Evolutionary conservation across 1,139 yeast genomes (phyloP).

Genomic region (Candida buenavistaensis): DNA sequence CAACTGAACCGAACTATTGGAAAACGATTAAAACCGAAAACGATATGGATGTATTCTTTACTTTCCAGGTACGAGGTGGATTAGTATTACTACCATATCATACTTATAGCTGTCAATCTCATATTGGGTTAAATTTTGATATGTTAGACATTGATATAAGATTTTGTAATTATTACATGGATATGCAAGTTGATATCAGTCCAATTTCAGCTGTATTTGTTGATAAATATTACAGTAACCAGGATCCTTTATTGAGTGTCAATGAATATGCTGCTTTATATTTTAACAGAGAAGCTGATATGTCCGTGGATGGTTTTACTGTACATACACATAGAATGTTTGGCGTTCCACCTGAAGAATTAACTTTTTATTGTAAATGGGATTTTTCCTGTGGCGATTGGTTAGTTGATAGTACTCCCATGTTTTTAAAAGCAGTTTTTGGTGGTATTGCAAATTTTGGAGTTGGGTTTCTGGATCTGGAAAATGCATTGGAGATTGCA

Average conservation of each 20-base stretch:
- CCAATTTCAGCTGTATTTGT: slow-evolving; percentile 43
- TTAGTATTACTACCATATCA: slow-evolving; percentile 70
- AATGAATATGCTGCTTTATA: slow-evolving; percentile 23
- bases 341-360: slow-evolving; percentile 87
- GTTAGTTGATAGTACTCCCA: slow-evolving; percentile 50
- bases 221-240: slow-evolving; percentile 17
- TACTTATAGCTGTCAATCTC: slow-evolving; percentile 64
- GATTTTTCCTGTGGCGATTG: slow-evolving; percentile 70
- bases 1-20: slow-evolving; percentile 33
- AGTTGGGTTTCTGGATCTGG: slow-evolving; percentile 69
- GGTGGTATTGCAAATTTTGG: slow-evolving; percentile 49
- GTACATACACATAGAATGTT: slow-evolving; percentile 89
- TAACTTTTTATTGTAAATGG: slow-evolving; percentile 91
- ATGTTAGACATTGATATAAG: slow-evolving; percentile 74
- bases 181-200: slow-evolving; percentile 60
- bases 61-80: slow-evolving; percentile 70
- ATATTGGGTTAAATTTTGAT: slow-evolving; percentile 63
- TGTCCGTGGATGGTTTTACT: slow-evolving; percentile 61
- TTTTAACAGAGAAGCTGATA: slow-evolving; percentile 21
- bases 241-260: slow-evolving; percentile 26
- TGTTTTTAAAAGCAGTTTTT: slow-evolving; percentile 46
- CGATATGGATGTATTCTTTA: slow-evolving; percentile 74
- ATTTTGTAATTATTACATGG: slow-evolving; percentile 93
- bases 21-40: slow-evolving; percentile 55
- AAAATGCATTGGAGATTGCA: slow-evolving; percentile 64